Evolutionary conservation across 164 flowering plant species (phyloP), one percentile per base, ranked within the genome.

Genomic region (Paratinospora sagittata): DNA sequence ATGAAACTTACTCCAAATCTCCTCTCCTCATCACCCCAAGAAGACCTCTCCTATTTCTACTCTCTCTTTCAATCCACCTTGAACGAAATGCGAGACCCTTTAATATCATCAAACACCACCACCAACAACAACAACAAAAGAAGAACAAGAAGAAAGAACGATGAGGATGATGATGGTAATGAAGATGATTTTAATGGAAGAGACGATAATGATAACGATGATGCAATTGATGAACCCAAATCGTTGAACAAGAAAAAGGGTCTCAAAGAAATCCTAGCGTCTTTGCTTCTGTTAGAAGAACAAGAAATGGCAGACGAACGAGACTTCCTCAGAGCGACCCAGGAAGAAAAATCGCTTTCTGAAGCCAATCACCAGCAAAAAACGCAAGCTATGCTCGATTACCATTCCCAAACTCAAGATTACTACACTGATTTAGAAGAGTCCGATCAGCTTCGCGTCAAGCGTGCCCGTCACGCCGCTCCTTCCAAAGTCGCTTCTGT

Each of bases 221-320:
- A n/a, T n/a, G n/a, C n/a, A n/a, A 27, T 8, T 8, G 3, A 12
- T 49, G 17, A 13, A 13, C 19, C 57, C 19, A 49, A 49, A 3
- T 49, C 57, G n/a, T n/a, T 19, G 13, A 69, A 33, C 12, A 39
- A 66, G 62, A 64, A 74, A 64, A 67, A 67, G 9, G 81, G 63
- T 8, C 65, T 79, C 8, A 81, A 82, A 37, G 86, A 84, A 61
- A 75, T 88, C 16, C 72, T 89, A 6, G 66, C 88, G 0, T 81
- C 91, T 0, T 24, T 86, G 17, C 13, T 87, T 9, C 30, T 88
- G 68, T 49, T 84, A 47, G 91, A 86, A 5, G 86, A 86, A 58
- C 82, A 86, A 49, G 89, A 87, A 65, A 81, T 78, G 52, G 39
- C 45, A 3, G 86, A 88, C 0, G 34, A 77, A 12, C 69, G 70